phyloP scores from a whole-genome alignment of 2,329 filamentous ascomycete genomes.

The Diaporthe velutina region DNA sequence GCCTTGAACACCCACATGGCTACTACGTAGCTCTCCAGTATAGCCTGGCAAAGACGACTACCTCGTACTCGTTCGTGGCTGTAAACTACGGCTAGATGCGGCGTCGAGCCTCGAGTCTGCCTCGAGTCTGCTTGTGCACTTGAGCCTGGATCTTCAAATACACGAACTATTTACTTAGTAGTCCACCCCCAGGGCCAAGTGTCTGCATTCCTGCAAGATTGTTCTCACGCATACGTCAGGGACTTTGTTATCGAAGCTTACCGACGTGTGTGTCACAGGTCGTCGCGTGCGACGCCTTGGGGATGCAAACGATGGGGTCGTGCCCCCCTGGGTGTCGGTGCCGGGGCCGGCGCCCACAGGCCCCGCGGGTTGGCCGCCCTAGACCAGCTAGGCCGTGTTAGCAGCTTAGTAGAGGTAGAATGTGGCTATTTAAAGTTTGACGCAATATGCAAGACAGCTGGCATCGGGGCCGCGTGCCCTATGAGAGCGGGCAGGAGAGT shows the following conservation, averaged over 20 bases:
- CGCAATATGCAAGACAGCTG: constrained; percentile 39
- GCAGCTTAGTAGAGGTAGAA: not conserved
- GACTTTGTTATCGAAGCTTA: not conserved
- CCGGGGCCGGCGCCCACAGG: not conserved
- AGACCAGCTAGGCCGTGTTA: constrained; percentile 3
- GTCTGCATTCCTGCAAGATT: not conserved
- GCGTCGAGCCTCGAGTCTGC: not conserved
- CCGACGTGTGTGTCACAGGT: not conserved
- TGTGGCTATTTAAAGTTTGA: constrained; percentile 31
- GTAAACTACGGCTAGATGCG: not conserved
- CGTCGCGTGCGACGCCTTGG: not conserved
- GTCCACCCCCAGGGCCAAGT: not conserved
- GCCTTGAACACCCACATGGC: not conserved
- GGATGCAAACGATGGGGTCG: constrained; percentile 11
- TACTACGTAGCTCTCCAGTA: not conserved
- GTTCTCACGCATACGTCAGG: not conserved
- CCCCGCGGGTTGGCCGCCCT: not conserved
- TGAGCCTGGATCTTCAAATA: not conserved
- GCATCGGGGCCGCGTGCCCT: constrained; percentile 29
- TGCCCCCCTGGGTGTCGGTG: constrained; percentile 5
- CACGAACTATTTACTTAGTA: not conserved
- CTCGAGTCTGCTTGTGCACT: not conserved
- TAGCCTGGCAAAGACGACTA: not conserved
- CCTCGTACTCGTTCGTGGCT: not conserved
- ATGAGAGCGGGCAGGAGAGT: not conserved